phyloP scores from a whole-genome alignment of 495 filamentous ascomycete species.

The Daldinia childiae region DNA sequence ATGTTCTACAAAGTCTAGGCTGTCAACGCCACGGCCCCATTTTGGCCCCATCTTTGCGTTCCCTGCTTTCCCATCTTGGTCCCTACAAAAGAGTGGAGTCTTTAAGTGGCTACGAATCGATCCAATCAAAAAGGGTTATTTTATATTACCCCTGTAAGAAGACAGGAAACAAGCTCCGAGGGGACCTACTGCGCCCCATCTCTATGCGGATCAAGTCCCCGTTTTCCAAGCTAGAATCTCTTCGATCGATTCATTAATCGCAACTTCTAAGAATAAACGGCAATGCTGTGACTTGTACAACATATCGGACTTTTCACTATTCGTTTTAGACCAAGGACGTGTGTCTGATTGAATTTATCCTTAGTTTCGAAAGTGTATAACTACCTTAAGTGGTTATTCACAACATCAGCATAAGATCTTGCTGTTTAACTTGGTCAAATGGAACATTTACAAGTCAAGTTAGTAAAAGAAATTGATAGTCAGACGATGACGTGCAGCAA shows the following conservation, averaged over 20 bases:
- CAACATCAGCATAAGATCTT: constrained; percentile 8
- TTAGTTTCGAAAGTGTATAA: constrained; percentile 8
- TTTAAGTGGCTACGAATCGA: constrained; percentile 27
- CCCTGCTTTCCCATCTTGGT: constrained; percentile 40
- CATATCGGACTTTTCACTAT: not conserved
- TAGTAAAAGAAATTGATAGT: constrained; percentile 22
- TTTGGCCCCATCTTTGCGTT: constrained; percentile 33
- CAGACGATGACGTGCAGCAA: constrained; percentile 38
- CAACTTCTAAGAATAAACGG: not conserved
- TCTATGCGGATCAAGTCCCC: constrained; percentile 4
- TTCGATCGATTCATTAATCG: constrained; percentile 11
- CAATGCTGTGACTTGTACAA: not conserved
- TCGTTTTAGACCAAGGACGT: constrained; percentile 16
- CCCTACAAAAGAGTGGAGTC: constrained; percentile 33
- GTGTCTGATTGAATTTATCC: constrained; percentile 19
- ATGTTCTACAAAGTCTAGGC: constrained; percentile 3
- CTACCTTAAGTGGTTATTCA: too few relatives aligned
- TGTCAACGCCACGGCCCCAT: constrained; percentile 31
- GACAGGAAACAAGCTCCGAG: constrained; percentile 39
- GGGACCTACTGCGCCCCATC: constrained; percentile 20
- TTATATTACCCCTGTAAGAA: constrained; percentile 19
- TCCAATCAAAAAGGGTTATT: constrained; percentile 22
- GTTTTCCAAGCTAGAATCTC: not conserved
- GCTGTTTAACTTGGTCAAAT: constrained; percentile 23
- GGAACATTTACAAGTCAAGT: constrained; percentile 4